Evolutionary conservation across 2,329 filamentous ascomycete species (phyloP).

Genomic region (Ophiocordyceps camponoti-leonardi): DNA sequence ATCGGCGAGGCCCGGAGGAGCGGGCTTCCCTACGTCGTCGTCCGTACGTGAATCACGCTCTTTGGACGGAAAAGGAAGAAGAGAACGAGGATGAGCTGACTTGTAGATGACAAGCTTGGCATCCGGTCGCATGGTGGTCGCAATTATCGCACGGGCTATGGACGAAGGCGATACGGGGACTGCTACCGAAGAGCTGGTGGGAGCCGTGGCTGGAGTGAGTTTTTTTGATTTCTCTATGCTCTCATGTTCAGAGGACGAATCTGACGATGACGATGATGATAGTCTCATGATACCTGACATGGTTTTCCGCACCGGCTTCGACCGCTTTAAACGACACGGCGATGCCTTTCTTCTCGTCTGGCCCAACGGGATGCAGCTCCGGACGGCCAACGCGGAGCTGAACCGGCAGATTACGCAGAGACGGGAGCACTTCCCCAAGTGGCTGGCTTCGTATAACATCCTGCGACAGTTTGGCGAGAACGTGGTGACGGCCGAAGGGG

Average conservation of each 20-base stretch:
- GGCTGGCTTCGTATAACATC: constrained; percentile 16
- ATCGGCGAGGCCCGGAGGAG: constrained; percentile 31
- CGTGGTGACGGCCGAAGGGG: constrained; percentile 52
- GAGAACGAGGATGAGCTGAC: too few species aligned
- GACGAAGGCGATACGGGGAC: constrained; percentile 13
- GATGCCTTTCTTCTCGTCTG: constrained; percentile 50
- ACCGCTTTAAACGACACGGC: constrained; percentile 39
- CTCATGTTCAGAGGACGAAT: background rate
- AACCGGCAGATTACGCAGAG: constrained; percentile 48
- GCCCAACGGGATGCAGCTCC: constrained; percentile 33
- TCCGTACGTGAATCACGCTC: constrained; percentile 26
- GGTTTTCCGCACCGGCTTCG: constrained; percentile 36
- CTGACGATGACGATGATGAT: background rate
- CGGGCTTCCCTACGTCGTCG: constrained; percentile 33
- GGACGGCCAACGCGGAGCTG: constrained; percentile 45
- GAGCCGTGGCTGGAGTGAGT: constrained; percentile 40
- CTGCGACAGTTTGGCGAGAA: constrained; percentile 46
- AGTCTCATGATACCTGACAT: constrained; percentile 43
- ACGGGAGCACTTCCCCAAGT: constrained; percentile 49
- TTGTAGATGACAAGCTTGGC: constrained; percentile 3
- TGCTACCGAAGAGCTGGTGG: constrained; percentile 31
- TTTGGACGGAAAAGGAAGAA: too few species aligned
- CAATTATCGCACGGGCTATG: constrained; percentile 35
- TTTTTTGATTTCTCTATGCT: background rate
- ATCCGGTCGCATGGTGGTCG: constrained; percentile 35